Conservation (phyloP, 345 rosid genomes). For the Eucalyptus albens region DNA sequence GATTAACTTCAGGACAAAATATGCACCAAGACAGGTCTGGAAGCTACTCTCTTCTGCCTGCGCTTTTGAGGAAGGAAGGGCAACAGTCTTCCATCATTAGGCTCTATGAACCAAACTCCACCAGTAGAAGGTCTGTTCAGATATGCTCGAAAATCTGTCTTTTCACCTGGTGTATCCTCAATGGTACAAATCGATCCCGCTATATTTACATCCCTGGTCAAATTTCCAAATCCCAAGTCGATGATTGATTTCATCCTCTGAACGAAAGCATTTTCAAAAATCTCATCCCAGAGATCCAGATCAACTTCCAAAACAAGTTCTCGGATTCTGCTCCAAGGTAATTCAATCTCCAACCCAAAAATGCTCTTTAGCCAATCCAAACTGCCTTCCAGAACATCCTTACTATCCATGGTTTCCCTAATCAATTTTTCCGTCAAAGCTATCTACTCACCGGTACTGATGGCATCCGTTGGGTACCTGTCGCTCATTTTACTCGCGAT, state of each 20-base stretch:
- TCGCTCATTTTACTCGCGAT: conserved; percentile 49
- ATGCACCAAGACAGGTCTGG: conserved; percentile 65
- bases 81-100: conserved; percentile 41
- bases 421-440: conserved; percentile 67
- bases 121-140: conserved; percentile 76
- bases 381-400: conserved; percentile 74
- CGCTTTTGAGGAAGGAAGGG: conserved; percentile 27
- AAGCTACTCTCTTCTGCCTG: conserved; percentile 55
- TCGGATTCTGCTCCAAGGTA: conserved; percentile 89
- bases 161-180: conserved; percentile 31
- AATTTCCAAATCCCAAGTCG: conserved; percentile 48
- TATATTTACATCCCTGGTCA: conserved; percentile 40
- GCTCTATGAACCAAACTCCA: conserved; percentile 92
- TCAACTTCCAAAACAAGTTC: conserved; percentile 85
- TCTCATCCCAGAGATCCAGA: conserved; percentile 92
- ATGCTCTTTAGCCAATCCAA: conserved; percentile 90
- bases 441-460: conserved; percentile 60
- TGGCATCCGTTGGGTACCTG: conserved; percentile 43
- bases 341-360: conserved; percentile 87
- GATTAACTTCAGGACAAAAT: conserved; percentile 80
- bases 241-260: conserved; percentile 77
- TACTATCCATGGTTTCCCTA: conserved; percentile 68
- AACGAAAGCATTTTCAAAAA: conserved; percentile 88
- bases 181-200: conserved; percentile 29
- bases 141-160: conserved; percentile 57